These are phyloP conservation scores for Debaryomyces sp. DNA, from an alignment of 1,139 yeast genomes.

Conservation along the genomic window DNA sequence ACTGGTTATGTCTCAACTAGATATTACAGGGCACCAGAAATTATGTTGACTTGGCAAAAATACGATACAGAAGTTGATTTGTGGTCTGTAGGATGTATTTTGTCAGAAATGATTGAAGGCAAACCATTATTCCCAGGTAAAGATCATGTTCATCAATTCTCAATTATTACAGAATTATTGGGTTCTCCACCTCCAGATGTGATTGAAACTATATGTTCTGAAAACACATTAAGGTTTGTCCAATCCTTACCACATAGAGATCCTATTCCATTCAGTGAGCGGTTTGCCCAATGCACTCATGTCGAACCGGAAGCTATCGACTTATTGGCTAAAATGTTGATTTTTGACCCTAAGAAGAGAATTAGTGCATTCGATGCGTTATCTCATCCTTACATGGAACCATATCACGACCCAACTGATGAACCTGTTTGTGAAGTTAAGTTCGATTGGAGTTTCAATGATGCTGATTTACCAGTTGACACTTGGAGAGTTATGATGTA, in stretches of 20 bases:
- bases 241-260: conserved; percentile 92
- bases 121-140: conserved; percentile 98
- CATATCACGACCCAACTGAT: conserved; percentile 98
- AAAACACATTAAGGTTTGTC: conserved; percentile 91
- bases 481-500: conserved; percentile 99
- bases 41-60: conserved; percentile 99
- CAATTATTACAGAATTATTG: conserved; percentile 90
- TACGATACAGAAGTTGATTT: conserved; percentile 98
- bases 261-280: conserved; percentile 81
- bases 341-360: conserved; percentile 92
- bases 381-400: conserved; percentile 89
- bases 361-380: conserved; percentile 91
- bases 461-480: conserved; percentile 96
- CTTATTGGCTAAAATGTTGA: conserved; percentile 83
- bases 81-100: conserved; percentile 99
- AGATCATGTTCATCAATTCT: conserved; percentile 97
- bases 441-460: conserved; percentile 98
- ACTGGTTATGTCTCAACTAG: conserved; percentile 98
- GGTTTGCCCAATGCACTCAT: conserved; percentile 67
- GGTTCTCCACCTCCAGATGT: conserved; percentile 98
- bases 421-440: conserved; percentile 93
- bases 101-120: conserved; percentile 99
- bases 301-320: conserved; percentile 94
- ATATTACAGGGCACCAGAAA: conserved; percentile 99
- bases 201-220: conserved; percentile 93